Percentiles rank a stretch among this genome's conserved stretches.
Evolutionary conservation across 2,329 filamentous ascomycete genomes (phyloP).

Genomic region (Neospermospora avenae): DNA sequence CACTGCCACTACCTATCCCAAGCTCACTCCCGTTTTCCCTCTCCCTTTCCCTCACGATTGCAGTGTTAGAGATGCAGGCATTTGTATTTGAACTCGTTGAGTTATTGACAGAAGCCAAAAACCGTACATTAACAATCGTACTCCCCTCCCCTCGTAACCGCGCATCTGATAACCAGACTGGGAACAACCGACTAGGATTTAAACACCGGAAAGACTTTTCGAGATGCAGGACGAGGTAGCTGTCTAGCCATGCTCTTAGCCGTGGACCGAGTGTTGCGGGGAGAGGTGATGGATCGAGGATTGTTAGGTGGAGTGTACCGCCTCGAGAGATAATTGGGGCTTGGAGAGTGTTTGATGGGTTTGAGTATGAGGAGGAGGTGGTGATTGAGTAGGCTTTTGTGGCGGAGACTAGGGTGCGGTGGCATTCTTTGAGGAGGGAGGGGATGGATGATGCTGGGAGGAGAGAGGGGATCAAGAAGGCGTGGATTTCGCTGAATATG

Average conservation of each 20-base stretch:
- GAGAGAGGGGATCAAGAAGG: conserved; percentile 53
- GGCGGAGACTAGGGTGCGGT: conserved; percentile 49
- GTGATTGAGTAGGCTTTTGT: background rate
- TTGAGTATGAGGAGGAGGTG: background rate
- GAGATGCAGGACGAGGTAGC: conserved; percentile 56
- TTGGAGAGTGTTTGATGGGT: too few species aligned
- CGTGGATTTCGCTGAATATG: conserved; percentile 49
- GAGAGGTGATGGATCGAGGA: conserved; percentile 61
- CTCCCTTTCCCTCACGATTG: too few species aligned
- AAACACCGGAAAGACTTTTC: conserved; percentile 56
- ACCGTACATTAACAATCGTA: conserved; percentile 25
- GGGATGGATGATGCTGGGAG: conserved; percentile 56
- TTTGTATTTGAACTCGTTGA: background rate
- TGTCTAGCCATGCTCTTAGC: conserved; percentile 59
- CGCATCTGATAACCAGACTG: conserved; percentile 55
- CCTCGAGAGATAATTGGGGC: conserved; percentile 27
- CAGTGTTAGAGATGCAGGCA: too few species aligned
- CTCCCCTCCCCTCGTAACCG: conserved; percentile 43
- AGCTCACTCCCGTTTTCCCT: too few species aligned
- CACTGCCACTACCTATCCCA: background rate
- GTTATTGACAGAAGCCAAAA: conserved; percentile 23
- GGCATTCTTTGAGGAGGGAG: conserved; percentile 52
- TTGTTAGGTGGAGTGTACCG: conserved; percentile 54
- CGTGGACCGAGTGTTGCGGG: conserved; percentile 53
- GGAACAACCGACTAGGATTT: conserved; percentile 56